Percentiles rank a stretch among this genome's conserved stretches.
Conservation (phyloP, 148 eudicot genomes). For the Fagopyrum homotropicum region DNA sequence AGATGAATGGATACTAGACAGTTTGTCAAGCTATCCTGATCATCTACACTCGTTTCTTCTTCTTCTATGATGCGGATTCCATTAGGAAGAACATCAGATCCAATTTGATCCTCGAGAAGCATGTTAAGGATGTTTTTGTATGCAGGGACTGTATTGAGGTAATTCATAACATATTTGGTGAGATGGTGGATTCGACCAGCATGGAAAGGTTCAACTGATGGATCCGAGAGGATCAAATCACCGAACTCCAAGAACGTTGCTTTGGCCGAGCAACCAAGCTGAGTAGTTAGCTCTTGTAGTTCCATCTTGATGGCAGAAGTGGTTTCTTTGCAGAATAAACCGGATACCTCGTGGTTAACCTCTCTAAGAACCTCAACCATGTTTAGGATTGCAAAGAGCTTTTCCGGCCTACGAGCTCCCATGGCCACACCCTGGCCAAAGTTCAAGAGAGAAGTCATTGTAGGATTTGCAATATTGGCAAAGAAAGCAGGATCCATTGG, state of each 20-base stretch:
- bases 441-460: slow-evolving; percentile 56
- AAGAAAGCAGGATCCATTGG: slow-evolving; percentile 47
- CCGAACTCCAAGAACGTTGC: slow-evolving; percentile 73
- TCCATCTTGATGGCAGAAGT: slow-evolving; percentile 44
- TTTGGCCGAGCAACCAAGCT: slow-evolving; percentile 59
- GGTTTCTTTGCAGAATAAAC: slow-evolving; percentile 36
- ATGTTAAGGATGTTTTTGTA: slow-evolving; percentile 45
- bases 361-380: slow-evolving; percentile 64
- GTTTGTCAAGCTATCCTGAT: not conserved
- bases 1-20: slow-evolving; percentile 36
- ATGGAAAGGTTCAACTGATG: slow-evolving; percentile 46
- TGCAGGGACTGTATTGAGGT: slow-evolving; percentile 35
- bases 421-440: slow-evolving; percentile 78
- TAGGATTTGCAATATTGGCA: slow-evolving; percentile 54
- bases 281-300: slow-evolving; percentile 41
- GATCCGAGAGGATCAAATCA: slow-evolving; percentile 50
- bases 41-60: slow-evolving; percentile 1
- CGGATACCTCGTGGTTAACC: slow-evolving; percentile 47
- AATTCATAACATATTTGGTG: slow-evolving; percentile 78
- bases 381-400: slow-evolving; percentile 58
- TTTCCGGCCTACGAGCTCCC: slow-evolving; percentile 71
- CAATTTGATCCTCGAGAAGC: slow-evolving; percentile 31
- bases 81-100: slow-evolving; percentile 7
- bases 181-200: slow-evolving; percentile 73
- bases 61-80: not conserved